Conservation (phyloP, 176 grass and related monocot genomes). For the Thinopyrum elongatum region DNA sequence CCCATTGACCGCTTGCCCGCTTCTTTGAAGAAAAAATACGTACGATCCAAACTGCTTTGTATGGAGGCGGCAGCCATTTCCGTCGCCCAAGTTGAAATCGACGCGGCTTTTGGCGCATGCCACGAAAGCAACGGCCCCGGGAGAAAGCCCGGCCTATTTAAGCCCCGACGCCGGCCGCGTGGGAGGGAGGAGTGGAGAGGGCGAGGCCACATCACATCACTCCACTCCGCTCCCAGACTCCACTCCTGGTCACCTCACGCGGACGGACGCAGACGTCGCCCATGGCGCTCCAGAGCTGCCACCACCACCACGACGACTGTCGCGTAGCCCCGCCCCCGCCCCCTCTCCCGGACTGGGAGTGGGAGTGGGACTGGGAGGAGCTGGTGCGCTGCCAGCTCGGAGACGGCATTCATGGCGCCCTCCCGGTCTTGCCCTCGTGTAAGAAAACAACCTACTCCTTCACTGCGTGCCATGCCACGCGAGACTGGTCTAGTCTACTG, state of each 20-base stretch:
- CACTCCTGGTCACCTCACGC: neutral
- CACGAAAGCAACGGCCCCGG: neutral
- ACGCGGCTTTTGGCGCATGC: constrained; percentile 40
- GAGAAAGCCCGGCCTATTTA: constrained; percentile 52
- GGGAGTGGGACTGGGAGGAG: neutral
- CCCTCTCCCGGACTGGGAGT: constrained; percentile 17
- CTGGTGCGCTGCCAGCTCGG: neutral
- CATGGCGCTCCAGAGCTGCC: constrained; percentile 48
- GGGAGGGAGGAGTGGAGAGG: neutral
- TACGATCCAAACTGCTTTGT: no score
- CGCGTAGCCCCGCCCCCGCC: constrained; percentile 15
- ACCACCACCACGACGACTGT: neutral
- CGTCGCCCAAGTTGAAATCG: constrained; percentile 3
- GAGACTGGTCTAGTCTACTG: neutral
- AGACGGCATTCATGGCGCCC: neutral
- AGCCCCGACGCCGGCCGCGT: neutral
- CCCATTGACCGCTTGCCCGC: constrained; percentile 36
- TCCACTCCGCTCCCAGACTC: neutral
- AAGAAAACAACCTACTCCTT: neutral
- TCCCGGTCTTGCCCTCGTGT: constrained; percentile 33
- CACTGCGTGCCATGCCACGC: neutral
- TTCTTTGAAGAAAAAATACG: neutral
- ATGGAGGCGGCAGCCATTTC: constrained; percentile 3
- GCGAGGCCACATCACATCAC: constrained; percentile 32
- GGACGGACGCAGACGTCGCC: neutral